Evolutionary conservation across 129 eudicot genomes (phyloP).

Genomic region (Apium graveolens): DNA sequence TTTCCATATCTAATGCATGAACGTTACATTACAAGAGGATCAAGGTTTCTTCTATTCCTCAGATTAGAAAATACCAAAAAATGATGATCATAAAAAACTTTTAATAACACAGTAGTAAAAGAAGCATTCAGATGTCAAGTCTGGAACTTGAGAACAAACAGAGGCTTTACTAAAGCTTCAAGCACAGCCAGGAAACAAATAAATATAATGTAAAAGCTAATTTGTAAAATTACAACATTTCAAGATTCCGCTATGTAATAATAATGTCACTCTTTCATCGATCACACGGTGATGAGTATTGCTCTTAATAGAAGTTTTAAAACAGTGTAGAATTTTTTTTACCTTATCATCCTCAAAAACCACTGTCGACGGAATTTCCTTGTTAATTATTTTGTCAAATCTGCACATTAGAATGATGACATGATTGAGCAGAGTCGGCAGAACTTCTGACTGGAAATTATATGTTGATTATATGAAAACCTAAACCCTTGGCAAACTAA

Average conservation of each 20-base stretch:
- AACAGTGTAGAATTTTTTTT: not conserved
- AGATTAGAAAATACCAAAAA: not conserved
- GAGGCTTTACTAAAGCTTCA: not conserved
- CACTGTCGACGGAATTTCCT: conserved; percentile 68
- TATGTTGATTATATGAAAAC: not conserved
- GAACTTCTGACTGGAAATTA: not conserved
- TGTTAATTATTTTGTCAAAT: conserved; percentile 85
- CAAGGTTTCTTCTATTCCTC: not conserved
- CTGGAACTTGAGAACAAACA: not conserved
- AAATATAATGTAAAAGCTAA: not conserved
- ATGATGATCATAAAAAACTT: not conserved
- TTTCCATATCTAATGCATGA: not conserved
- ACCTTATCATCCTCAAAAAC: conserved; percentile 93
- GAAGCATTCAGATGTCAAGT: not conserved
- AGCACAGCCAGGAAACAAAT: not conserved
- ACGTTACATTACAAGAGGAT: too few relatives aligned
- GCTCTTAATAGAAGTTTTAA: not conserved
- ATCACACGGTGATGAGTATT: not conserved
- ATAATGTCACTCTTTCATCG: not conserved
- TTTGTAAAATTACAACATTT: not conserved
- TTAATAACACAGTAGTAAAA: not conserved
- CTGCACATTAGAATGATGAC: conserved; percentile 19
- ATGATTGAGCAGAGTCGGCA: not conserved
- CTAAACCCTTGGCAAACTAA: not conserved
- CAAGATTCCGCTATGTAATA: not conserved